Percentiles rank a stretch among this genome's conserved stretches.
Conservation (phyloP, 371 early-diverging fungal genomes). For the Dentiscutata heterogama region DNA sequence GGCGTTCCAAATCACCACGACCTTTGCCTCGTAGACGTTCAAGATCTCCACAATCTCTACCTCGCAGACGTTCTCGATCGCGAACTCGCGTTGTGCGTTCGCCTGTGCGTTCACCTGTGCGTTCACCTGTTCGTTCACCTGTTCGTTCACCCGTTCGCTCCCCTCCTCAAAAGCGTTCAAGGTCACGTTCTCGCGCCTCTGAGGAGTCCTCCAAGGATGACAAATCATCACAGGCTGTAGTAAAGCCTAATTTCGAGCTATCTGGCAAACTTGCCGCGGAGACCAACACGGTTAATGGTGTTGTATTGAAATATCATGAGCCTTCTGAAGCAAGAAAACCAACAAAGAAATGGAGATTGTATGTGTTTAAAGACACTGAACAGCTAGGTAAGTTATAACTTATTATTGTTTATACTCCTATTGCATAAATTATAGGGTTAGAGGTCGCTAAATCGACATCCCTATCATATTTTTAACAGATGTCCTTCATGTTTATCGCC, state of each 20-base stretch:
- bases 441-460: too few species aligned
- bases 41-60: too few species aligned
- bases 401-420: not conserved
- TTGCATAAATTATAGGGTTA: too few species aligned
- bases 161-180: too few species aligned
- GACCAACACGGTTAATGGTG: constrained; percentile 85
- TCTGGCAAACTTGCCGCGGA: constrained; percentile 91
- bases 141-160: too few species aligned
- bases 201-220: not conserved
- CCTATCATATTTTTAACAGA: constrained; percentile 59
- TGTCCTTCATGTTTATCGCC: constrained; percentile 84
- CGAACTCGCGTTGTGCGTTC: too few species aligned
- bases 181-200: too few species aligned
- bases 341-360: constrained; percentile 78
- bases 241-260: constrained; percentile 79
- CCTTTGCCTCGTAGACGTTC: too few species aligned
- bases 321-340: constrained; percentile 92
- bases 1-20: too few species aligned
- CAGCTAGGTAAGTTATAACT: constrained; percentile 73
- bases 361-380: constrained; percentile 92
- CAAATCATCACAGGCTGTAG: not conserved
- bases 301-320: constrained; percentile 88
- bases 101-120: too few species aligned
- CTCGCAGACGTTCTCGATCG: too few species aligned
- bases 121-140: too few species aligned